A percentile compares a stretch with the other conserved stretches of the same genome.
phyloP scores from a whole-genome alignment of 257 asterid species.

The Cruciata laevipes region DNA sequence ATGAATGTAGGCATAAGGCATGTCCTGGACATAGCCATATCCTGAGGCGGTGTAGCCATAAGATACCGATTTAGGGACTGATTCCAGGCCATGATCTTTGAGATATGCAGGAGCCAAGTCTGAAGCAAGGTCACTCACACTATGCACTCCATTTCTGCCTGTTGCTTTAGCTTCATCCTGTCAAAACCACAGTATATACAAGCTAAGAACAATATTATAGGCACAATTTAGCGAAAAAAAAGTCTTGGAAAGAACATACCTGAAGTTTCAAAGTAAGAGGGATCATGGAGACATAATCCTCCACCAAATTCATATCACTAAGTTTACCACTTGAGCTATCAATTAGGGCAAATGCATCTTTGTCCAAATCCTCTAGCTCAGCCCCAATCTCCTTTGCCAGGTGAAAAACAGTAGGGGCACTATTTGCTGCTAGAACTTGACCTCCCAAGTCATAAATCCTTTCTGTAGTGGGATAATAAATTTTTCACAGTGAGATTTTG shows the following conservation, averaged over 20 bases:
- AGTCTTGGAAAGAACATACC: conserved; percentile 18
- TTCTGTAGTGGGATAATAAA: conserved; percentile 27
- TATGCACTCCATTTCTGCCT: conserved; percentile 53
- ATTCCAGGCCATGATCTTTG: conserved; percentile 40
- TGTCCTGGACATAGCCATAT: conserved; percentile 65
- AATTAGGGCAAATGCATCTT: conserved; percentile 42
- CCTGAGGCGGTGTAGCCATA: conserved; percentile 81
- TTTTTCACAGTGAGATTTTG: background rate
- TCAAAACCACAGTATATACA: background rate
- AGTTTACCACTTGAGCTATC: conserved; percentile 42
- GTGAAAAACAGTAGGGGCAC: conserved; percentile 62
- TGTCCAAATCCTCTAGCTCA: conserved; percentile 55
- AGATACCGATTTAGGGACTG: conserved; percentile 57
- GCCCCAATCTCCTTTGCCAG: conserved; percentile 56
- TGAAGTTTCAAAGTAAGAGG: conserved; percentile 49
- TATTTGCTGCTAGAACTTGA: conserved; percentile 72
- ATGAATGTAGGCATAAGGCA: conserved; percentile 66
- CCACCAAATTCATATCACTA: conserved; percentile 38
- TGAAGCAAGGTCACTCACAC: conserved; percentile 49
- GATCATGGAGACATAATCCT: conserved; percentile 55
- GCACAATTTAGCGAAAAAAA: background rate
- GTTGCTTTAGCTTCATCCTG: conserved; percentile 66
- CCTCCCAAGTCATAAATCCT: conserved; percentile 74
- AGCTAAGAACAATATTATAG: background rate
- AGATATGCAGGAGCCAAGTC: conserved; percentile 53